Conservation (phyloP, 2,329 filamentous ascomycete species). For the Aspergillus sp. region DNA sequence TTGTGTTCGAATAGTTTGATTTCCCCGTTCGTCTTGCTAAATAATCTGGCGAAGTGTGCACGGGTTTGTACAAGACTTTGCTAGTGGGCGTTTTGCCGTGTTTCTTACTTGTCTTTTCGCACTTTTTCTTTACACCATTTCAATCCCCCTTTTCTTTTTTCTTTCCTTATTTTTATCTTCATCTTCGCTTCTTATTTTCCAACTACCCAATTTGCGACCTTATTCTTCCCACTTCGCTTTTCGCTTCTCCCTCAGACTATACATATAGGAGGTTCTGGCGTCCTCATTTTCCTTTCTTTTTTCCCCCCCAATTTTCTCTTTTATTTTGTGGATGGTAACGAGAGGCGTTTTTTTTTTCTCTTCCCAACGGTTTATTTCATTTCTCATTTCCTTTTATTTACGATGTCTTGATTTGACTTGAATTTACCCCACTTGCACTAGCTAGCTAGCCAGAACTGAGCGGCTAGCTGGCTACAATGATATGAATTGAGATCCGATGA, state of each 20-base stretch:
- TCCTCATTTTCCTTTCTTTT: constrained; percentile 1
- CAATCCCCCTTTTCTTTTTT: background rate
- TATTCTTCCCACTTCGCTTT: background rate
- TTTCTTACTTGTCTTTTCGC: background rate
- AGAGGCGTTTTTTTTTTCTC: background rate
- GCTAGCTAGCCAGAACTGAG: background rate
- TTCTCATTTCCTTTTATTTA: background rate
- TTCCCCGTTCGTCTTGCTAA: constrained; percentile 1
- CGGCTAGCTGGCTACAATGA: background rate
- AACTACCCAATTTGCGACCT: background rate
- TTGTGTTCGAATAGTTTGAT: constrained; percentile 11
- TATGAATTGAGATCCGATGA: background rate
- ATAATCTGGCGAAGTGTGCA: constrained; percentile 8
- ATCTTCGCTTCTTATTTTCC: background rate
- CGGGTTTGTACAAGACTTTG: constrained; percentile 14
- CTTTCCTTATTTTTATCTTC: background rate
- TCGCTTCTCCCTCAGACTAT: background rate
- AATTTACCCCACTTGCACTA: background rate
- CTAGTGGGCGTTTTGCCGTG: constrained; percentile 9
- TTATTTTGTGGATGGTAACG: background rate
- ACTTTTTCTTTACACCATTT: background rate
- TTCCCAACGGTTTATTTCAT: background rate
- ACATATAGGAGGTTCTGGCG: background rate
- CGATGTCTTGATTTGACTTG: background rate
- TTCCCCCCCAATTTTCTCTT: background rate